Evolutionary conservation across 139 green algal genomes (phyloP), one percentile per base, ranked within the genome.

Genomic region (Coccomyxa sp.): DNA sequence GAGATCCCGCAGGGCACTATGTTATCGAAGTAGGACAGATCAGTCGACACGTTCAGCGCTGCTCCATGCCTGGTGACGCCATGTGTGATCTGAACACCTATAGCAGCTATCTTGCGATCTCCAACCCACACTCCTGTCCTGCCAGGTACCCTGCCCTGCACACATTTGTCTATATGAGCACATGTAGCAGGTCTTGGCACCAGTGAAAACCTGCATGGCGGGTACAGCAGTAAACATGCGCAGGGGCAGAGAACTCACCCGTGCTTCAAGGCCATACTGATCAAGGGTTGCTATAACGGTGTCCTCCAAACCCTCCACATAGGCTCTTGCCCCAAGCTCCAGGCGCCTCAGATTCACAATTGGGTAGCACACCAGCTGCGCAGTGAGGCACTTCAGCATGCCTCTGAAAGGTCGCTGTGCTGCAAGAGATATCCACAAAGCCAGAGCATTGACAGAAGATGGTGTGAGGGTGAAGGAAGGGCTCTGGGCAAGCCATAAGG

Each of bases 221-320:
- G n/a, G n/a, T 71, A 70, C 64, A 71, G 64, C 64, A 34, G 29
- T 34, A 55, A n/a, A 76, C 64, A 10, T 38, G 64, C 10, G 64
- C 14, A 34, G 1, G n/a, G 38, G 2, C 6, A 76, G 9, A 6
- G 29, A 7, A 34, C 86, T 22, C 58, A 90, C 86, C 77, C 70
- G 72, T 24, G 84, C 86, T 4, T 74, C 4, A 0, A 91, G 64
- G 64, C 87, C 93, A 38, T 87, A 90, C n/a, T 79, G 58, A 31
- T 82, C 88, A 8, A 85, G 70, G 4, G 82, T 84, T 31, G 68
- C 73, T 0, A 98, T 83, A 68, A 98, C 85, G 0, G 86, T 81
- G 77, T 98, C 92, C 78, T 99, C 96, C 29, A 99, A 83, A 0
- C 77, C 84, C 82, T 99, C 94, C 50, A 99, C 93, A 81, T 93